Conservation (phyloP, 1,139 yeast species). For the Debaryomycetaceae sp. region DNA sequence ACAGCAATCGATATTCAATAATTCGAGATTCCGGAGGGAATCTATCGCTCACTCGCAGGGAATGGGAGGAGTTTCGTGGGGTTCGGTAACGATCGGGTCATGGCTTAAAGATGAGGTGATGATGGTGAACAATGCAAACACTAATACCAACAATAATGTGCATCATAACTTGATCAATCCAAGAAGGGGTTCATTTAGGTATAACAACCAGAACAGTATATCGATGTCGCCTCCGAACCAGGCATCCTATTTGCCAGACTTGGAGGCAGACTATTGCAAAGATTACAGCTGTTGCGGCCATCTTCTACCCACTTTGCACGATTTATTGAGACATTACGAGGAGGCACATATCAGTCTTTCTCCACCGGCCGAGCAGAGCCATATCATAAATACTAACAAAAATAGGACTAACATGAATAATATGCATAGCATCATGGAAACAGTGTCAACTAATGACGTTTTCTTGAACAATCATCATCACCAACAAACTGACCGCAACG, state of each 20-base stretch:
- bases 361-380: conserved; percentile 43
- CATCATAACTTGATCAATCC: conserved; percentile 37
- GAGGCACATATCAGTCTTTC: conserved; percentile 89
- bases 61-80: conserved; percentile 99
- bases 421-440: conserved; percentile 56
- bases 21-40: conserved; percentile 62
- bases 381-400: conserved; percentile 31
- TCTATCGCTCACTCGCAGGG: conserved; percentile 95
- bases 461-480: conserved; percentile 48
- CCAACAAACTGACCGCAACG: conserved; percentile 9
- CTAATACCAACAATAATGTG: conserved; percentile 17
- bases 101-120: conserved; percentile 94
- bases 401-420: conserved; percentile 38
- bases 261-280: conserved; percentile 94
- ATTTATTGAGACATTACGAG: conserved; percentile 88
- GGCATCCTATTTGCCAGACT: conserved; percentile 80
- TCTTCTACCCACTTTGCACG: conserved; percentile 87
- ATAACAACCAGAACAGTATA: conserved; percentile 21
- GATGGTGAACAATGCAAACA: conserved; percentile 35
- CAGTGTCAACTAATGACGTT: conserved; percentile 87
- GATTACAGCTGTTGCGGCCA: conserved; percentile 97
- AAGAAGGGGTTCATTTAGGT: conserved; percentile 42
- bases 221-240: conserved; percentile 64
- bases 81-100: conserved; percentile 88
- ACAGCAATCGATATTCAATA: conserved; percentile 38